A percentile compares a stretch with the other conserved stretches of the same genome.
Conservation (phyloP, 768 basidiomycete genomes). For the Trichaptum fuscoviolaceum region DNA sequence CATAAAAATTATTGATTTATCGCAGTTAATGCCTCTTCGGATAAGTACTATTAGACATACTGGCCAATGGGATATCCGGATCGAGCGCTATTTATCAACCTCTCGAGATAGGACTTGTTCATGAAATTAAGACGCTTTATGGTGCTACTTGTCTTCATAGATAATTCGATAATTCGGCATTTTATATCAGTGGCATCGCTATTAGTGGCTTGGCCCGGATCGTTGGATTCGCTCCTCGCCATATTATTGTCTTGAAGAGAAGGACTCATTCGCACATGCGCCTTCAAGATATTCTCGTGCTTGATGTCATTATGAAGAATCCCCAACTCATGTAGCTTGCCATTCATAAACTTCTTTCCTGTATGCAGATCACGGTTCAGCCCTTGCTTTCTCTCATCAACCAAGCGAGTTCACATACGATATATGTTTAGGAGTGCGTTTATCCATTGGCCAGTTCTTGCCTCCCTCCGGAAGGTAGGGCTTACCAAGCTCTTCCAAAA, state of each 20-base stretch:
- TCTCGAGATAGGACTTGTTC: too few species aligned
- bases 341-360: background rate
- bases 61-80: too few species aligned
- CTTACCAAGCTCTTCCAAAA: background rate
- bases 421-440: background rate
- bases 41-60: too few species aligned
- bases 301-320: background rate
- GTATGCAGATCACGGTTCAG: background rate
- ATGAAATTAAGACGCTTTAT: too few species aligned
- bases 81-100: too few species aligned
- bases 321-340: background rate
- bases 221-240: background rate
- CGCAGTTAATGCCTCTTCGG: too few species aligned
- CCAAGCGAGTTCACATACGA: background rate
- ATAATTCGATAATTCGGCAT: too few species aligned
- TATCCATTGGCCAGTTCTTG: background rate
- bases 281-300: background rate
- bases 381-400: background rate
- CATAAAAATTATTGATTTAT: too few species aligned
- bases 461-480: background rate
- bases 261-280: background rate
- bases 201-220: too few species aligned
- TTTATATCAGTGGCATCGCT: too few species aligned
- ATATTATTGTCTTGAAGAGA: background rate
- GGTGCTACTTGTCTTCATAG: too few species aligned